Evolutionary conservation across 768 basidiomycete genomes (phyloP), one percentile per base, ranked within the genome.

Genomic region (Phanerochaete carnosa): DNA sequence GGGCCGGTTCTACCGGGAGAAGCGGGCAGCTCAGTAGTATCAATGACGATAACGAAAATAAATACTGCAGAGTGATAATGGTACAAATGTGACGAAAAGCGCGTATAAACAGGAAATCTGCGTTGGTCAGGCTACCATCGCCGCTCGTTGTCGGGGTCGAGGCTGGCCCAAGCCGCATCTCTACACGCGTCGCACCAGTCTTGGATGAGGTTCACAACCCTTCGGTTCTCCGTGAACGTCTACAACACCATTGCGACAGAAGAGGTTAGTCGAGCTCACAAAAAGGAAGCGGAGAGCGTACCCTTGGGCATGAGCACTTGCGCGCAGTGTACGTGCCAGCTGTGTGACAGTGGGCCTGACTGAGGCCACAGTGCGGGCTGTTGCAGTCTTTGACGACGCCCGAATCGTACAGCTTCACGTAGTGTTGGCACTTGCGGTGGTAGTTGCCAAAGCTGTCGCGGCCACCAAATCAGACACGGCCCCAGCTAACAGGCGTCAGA

Each of bases 1-100:
- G 47, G 85, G 85, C 0, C 72, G 69, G 25, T 95, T 94, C 72
- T 92, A 86, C 74, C 79, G 82, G 59, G 79, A 78, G 61, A 90
- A 85, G 73, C 26, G 57, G 26, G 26, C 54, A 23, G 54, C 29
- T 4, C 8, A 4, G 19, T 33, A 28, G 12, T 1, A 50, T 11
- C 25, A 50, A 50, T 11, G 6, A 50, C 15, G 25, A 25, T 25
- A 46, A 5, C 23, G 15, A 50, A 6, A 4, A 30, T 52, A 52
- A 52, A 52, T 52, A 52, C 16, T 12, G 51, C 29, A 2, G 51
- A n/a, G 28, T 23, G 46, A 47, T 33, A 52, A 22, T 52, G 51
- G 22, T 52, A 52, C 51, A 52, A n/a, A 32, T 52, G 51, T 16
- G 29, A 12, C 29, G 12, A 4, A 47, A 47, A 26, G 12, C 6